phyloP scores from a whole-genome alignment of 169 alveolate species.

The Hepatocystis sp. region DNA sequence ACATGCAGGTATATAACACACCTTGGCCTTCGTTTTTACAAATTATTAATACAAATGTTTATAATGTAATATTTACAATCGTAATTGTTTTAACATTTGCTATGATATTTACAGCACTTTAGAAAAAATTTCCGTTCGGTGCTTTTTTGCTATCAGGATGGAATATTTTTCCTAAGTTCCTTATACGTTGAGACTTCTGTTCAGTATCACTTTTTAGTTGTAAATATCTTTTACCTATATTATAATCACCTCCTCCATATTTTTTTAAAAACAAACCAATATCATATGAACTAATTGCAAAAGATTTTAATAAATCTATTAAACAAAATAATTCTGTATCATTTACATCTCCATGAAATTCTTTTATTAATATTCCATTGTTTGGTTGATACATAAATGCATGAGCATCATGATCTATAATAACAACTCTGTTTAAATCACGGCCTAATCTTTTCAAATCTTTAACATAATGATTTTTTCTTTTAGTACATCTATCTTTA shows the following conservation, averaged over 20 bases:
- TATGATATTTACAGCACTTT: too few relatives aligned
- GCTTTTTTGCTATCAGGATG: slow-evolving; percentile 54
- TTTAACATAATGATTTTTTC: slow-evolving; percentile 83
- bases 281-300: slow-evolving; percentile 86
- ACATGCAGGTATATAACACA: too few relatives aligned
- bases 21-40: too few relatives aligned
- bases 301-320: slow-evolving; percentile 86
- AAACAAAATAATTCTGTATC: slow-evolving; percentile 87
- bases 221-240: slow-evolving; percentile 83
- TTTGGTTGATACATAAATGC: slow-evolving; percentile 88
- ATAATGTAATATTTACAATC: too few relatives aligned
- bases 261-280: slow-evolving; percentile 79
- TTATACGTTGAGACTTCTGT: slow-evolving; percentile 57
- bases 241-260: slow-evolving; percentile 87
- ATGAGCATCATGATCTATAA: slow-evolving; percentile 88
- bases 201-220: slow-evolving; percentile 70
- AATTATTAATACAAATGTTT: too few relatives aligned
- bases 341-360: slow-evolving; percentile 88
- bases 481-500: slow-evolving; percentile 88
- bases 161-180: slow-evolving; percentile 63
- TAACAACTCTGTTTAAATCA: slow-evolving; percentile 86
- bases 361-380: slow-evolving; percentile 85
- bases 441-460: slow-evolving; percentile 91
- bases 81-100: too few relatives aligned
- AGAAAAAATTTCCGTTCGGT: slow-evolving; percentile 31